These are phyloP conservation scores for Blastocystis sp. DNA, from an alignment of 352 stramenopile species.

Conservation along the genomic window DNA sequence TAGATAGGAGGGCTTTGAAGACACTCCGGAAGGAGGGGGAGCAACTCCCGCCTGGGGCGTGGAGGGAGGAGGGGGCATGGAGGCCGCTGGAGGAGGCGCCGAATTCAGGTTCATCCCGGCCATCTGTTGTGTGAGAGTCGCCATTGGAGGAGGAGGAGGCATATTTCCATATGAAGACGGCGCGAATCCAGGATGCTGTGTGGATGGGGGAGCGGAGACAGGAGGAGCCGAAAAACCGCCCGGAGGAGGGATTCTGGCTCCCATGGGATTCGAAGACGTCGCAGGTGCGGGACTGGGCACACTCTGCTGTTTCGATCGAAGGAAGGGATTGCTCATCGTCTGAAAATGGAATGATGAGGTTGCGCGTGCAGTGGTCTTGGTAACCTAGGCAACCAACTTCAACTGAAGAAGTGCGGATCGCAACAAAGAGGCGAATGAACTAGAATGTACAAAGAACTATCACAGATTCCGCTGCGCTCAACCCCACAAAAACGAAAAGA, in stretches of 20 bases:
- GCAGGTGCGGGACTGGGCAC: background rate
- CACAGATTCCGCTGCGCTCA: background rate
- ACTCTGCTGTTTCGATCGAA: slow-evolving; percentile 22
- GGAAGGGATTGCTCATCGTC: slow-evolving; percentile 55
- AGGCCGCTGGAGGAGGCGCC: slow-evolving; percentile 12
- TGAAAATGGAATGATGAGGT: background rate
- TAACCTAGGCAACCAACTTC: slow-evolving; percentile 21
- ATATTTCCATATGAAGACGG: background rate
- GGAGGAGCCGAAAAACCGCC: background rate
- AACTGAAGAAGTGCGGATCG: background rate
- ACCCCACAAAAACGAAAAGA: slow-evolving; percentile 68
- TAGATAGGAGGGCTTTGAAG: slow-evolving; percentile 37
- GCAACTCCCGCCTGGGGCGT: background rate
- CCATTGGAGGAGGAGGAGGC: slow-evolving; percentile 55
- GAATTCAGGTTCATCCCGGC: slow-evolving; percentile 61
- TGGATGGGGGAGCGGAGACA: background rate
- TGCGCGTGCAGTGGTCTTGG: slow-evolving; percentile 4
- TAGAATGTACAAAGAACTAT: background rate
- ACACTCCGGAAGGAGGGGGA: background rate
- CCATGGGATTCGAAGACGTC: background rate
- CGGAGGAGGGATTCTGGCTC: background rate
- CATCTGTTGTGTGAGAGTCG: slow-evolving; percentile 39
- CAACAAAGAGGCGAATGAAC: background rate
- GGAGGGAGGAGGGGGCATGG: slow-evolving; percentile 26
- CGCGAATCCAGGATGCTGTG: slow-evolving; percentile 8